A percentile compares a stretch with the other conserved stretches of the same genome.
Conservation (phyloP, 2,329 filamentous ascomycete species). For the Fusarium irregulare region DNA sequence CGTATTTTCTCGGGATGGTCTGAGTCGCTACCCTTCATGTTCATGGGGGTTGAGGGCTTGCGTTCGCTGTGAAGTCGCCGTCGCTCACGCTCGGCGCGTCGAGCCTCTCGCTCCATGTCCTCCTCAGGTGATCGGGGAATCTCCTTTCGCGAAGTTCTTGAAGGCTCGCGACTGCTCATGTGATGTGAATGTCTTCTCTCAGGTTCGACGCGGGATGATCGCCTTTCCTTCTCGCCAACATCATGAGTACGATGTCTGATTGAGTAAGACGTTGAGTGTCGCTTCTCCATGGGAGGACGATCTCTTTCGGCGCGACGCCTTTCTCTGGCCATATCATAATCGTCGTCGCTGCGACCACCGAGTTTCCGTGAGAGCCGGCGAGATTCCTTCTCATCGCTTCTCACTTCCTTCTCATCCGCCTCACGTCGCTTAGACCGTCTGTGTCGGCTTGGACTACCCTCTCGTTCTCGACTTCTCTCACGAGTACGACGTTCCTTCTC, state of each 20-base stretch:
- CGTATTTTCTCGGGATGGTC: conserved; percentile 11
- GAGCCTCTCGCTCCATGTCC: conserved; percentile 11
- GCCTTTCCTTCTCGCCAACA: background rate
- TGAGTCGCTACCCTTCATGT: conserved; percentile 6
- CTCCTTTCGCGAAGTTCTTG: conserved; percentile 3
- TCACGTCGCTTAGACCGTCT: conserved; percentile 22
- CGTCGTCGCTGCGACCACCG: conserved; percentile 7
- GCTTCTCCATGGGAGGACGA: conserved; percentile 17
- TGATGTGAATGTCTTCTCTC: conserved; percentile 8
- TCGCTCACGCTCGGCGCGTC: conserved; percentile 24
- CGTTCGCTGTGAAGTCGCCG: conserved; percentile 20
- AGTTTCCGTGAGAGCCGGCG: conserved; percentile 17
- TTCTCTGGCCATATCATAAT: conserved; percentile 11
- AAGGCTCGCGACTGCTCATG: conserved; percentile 17
- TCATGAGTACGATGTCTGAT: conserved; percentile 12
- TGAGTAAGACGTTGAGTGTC: conserved; percentile 21
- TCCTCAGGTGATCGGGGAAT: conserved; percentile 2
- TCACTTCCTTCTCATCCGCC: conserved; percentile 5
- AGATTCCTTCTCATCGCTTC: conserved; percentile 19
- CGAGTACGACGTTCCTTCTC: conserved; percentile 19
- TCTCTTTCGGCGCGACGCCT: conserved; percentile 13
- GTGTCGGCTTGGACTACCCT: conserved; percentile 14
- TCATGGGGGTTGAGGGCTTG: background rate
- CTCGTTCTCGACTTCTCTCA: conserved; percentile 20
- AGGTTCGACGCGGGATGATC: background rate